phyloP scores from a whole-genome alignment of 2,329 filamentous ascomycete species.

The Tolypocladium amazonense region DNA sequence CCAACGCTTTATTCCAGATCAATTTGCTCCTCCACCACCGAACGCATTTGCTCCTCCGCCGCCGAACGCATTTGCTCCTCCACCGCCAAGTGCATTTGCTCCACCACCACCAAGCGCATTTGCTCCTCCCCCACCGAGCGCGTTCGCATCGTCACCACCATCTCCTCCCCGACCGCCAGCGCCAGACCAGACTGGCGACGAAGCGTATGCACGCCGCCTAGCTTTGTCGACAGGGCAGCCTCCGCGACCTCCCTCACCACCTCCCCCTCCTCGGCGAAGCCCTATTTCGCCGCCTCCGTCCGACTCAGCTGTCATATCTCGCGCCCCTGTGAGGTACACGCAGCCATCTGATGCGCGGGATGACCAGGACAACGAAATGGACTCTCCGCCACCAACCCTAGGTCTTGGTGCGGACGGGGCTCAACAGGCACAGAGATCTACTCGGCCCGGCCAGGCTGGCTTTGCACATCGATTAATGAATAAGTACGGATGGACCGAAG shows the following conservation, averaged over 20 bases:
- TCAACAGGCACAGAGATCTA: slow-evolving; percentile 39
- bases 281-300: slow-evolving; percentile 27
- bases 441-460: slow-evolving; percentile 66
- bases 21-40: slow-evolving; percentile 13
- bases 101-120: slow-evolving; percentile 37
- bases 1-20: background rate
- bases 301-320: slow-evolving; percentile 55
- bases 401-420: slow-evolving; percentile 28
- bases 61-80: slow-evolving; percentile 29
- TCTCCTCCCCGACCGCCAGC: slow-evolving; percentile 34
- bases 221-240: slow-evolving; percentile 39
- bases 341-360: slow-evolving; percentile 14
- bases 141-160: slow-evolving; percentile 45
- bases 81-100: slow-evolving; percentile 40
- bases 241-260: slow-evolving; percentile 19
- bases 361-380: slow-evolving; percentile 29
- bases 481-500: slow-evolving; percentile 90
- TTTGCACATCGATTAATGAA: slow-evolving; percentile 84
- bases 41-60: slow-evolving; percentile 24
- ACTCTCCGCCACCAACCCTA: slow-evolving; percentile 35
- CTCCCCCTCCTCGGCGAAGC: slow-evolving; percentile 7
- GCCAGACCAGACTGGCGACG: slow-evolving; percentile 55
- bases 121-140: slow-evolving; percentile 46
- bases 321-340: slow-evolving; percentile 66
- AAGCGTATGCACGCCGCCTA: slow-evolving; percentile 55